Conservation (phyloP, 2,329 filamentous ascomycete species). For the Hypoxylon sp. region DNA sequence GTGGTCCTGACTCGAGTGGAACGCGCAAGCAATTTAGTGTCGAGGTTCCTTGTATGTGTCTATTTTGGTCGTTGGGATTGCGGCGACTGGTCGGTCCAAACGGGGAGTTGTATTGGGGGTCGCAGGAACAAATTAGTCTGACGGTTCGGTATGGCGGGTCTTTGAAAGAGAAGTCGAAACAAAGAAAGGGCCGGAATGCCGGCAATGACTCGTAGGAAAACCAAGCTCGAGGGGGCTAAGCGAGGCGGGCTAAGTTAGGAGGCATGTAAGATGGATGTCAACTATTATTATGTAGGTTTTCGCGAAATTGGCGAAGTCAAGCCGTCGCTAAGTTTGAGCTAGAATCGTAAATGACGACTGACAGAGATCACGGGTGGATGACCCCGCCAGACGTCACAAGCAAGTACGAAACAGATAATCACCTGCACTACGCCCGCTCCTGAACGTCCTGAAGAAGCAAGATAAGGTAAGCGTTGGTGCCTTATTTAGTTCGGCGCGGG, state of each 20-base stretch:
- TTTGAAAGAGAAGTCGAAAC: slow-evolving; percentile 2
- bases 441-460: neutral
- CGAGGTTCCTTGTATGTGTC: neutral
- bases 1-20: neutral
- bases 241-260: neutral
- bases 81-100: slow-evolving; percentile 5
- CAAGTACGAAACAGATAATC: slow-evolving; percentile 26
- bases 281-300: slow-evolving; percentile 11
- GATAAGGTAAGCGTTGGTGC: slow-evolving; percentile 37
- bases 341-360: slow-evolving; percentile 33
- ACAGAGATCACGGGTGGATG: slow-evolving; percentile 37
- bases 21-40: slow-evolving; percentile 4
- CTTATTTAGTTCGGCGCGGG: slow-evolving; percentile 41
- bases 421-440: slow-evolving; percentile 30
- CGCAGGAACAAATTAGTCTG: slow-evolving; percentile 10
- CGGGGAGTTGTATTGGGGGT: slow-evolving; percentile 18
- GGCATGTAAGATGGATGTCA: neutral
- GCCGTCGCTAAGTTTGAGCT: slow-evolving; percentile 29
- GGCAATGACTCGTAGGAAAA: slow-evolving; percentile 13
- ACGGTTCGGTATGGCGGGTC: neutral
- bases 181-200: slow-evolving; percentile 25
- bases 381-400: slow-evolving; percentile 44
- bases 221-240: neutral
- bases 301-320: slow-evolving; percentile 5
- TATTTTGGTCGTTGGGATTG: slow-evolving; percentile 9